Base-by-base conservation (phyloP, 495 filamentous ascomycete genomes). In the Jackrogersella multiformis region DNA sequence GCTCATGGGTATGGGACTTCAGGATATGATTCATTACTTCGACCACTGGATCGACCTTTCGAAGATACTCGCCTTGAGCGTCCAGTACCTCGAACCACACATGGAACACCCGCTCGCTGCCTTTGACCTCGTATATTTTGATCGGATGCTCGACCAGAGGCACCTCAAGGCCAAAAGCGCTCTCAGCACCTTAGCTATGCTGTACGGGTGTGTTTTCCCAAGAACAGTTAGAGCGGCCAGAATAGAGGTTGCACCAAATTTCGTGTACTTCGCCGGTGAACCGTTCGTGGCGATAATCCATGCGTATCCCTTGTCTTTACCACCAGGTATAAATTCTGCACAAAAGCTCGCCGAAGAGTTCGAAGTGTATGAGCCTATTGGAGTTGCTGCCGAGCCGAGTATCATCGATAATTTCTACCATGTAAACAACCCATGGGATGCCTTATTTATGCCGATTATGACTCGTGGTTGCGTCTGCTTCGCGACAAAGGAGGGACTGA, bases 1-100 rank as follows among this genome's bases (percentile, higher is more conserved):
- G 26, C 35, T 5, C 4, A 51, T 64, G 32, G 30, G 18, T 21
- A 26, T 46, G 15, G 18, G 45, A 12, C 44, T 58, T 23, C 36
- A 30, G 13, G 12, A 35, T 13, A n/a, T 62, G 21, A 21, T 26
- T 21, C 4, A 24, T 4, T 35, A 32, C 16, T 56, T 68, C 20
- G 39, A 51, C n/a, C 21, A 48, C 18, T 61, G 48, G 64, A 41
- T 61, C 23, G 42, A 61, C 38, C 38, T 56, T 7, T 44, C 34
- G 2, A n/a, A n/a, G 12, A 15, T 63, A 30, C 26, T 52, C 9
- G 26, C 20, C 13, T 28, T 41, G 1, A 3, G 12, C 41, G 34
- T 21, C 13, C 23, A 12, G 4, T 9, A 46, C 24, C 5, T n/a
- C 3, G 13, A 36, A 18, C 1, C 12, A 4, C 23, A 30, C 4